Evolutionary conservation across 257 asterid species (phyloP).

Genomic region (Forsythia suspensa): DNA sequence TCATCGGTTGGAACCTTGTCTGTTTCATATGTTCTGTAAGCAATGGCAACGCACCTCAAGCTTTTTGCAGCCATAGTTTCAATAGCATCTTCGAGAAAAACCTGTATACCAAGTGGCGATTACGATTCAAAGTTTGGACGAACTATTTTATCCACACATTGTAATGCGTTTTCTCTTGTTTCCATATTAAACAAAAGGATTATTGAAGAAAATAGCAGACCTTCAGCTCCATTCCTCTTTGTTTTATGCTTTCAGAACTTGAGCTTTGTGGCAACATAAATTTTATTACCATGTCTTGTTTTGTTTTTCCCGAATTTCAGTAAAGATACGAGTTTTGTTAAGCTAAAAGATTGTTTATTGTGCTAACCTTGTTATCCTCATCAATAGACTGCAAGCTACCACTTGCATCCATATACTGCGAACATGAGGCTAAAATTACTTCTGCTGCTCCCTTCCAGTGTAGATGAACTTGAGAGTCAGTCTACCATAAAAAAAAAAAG

Average conservation of each 20-base stretch:
- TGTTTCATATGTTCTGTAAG: slow-evolving; percentile 61
- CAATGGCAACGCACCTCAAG: slow-evolving; percentile 93
- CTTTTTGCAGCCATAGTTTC: slow-evolving; percentile 84
- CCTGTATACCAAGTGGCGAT: slow-evolving; percentile 47
- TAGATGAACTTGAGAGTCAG: slow-evolving; percentile 66
- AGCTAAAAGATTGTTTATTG: slow-evolving; percentile 1
- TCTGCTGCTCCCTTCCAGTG: slow-evolving; percentile 99
- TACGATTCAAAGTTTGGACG: not conserved
- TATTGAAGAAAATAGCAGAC: slow-evolving; percentile 1
- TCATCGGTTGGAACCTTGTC: slow-evolving; percentile 72
- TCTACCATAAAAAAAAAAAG: slow-evolving; percentile 44
- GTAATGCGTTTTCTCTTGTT: slow-evolving; percentile 3
- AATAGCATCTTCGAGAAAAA: slow-evolving; percentile 62
- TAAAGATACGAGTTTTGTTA: not conserved
- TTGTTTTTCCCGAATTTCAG: not conserved
- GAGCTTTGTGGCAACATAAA: slow-evolving; percentile 14
- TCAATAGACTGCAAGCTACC: slow-evolving; percentile 65
- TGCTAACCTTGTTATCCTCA: slow-evolving; percentile 58
- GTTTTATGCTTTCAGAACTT: not conserved
- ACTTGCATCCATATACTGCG: slow-evolving; percentile 52
- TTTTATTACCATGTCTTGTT: slow-evolving; percentile 1
- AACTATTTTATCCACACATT: slow-evolving; percentile 1
- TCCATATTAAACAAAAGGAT: slow-evolving; percentile 1
- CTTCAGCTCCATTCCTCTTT: slow-evolving; percentile 17
- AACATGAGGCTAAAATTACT: slow-evolving; percentile 71